Evolutionary conservation across 768 basidiomycete species (phyloP).

Genomic region (Lactarius akahatsu): DNA sequence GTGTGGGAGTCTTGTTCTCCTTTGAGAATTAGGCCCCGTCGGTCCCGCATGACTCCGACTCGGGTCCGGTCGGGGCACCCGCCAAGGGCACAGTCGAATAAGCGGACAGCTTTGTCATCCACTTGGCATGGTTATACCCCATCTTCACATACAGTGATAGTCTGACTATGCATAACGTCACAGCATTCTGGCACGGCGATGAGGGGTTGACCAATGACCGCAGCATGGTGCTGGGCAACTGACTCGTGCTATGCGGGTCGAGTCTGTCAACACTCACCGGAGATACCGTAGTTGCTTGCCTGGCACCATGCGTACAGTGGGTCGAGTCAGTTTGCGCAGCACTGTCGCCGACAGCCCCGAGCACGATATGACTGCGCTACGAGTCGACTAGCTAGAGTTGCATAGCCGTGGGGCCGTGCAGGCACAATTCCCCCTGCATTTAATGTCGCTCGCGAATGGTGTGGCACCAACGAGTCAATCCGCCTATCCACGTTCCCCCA

Average conservation of each 20-base stretch:
- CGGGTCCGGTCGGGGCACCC: background rate
- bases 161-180: background rate
- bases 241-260: background rate
- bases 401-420: background rate
- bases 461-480: background rate
- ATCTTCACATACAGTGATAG: background rate
- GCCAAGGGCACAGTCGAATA: background rate
- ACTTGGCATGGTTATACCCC: background rate
- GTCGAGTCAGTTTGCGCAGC: slow-evolving; percentile 20
- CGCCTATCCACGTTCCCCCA: background rate
- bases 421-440: background rate
- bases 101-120: background rate
- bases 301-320: background rate
- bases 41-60: background rate
- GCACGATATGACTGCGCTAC: slow-evolving; percentile 1
- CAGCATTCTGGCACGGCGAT: background rate
- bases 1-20: background rate
- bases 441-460: background rate
- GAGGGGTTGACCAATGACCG: background rate
- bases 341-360: background rate
- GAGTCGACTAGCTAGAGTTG: background rate
- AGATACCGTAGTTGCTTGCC: background rate
- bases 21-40: background rate
- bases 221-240: background rate
- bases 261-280: no score